Percentiles rank a stretch among this genome's conserved stretches.
Evolutionary conservation across 148 eudicot genomes (phyloP).

Genomic region (Hydrangea macrophylla): DNA sequence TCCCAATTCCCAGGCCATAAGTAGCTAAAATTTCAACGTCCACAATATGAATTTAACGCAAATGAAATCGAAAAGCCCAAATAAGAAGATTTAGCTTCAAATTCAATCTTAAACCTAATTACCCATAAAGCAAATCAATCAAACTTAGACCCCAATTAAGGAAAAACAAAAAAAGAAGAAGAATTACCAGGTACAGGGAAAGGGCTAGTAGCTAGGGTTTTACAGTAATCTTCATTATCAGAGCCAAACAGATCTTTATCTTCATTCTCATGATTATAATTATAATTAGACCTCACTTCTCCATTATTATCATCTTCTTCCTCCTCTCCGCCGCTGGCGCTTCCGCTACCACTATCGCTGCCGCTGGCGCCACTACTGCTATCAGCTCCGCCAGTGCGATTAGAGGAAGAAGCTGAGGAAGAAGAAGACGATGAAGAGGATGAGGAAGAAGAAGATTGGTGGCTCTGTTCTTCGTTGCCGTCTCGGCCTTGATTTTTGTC

Average conservation of each 20-base stretch:
- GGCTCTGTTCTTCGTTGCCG: conserved; percentile 20
- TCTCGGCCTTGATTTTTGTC: conserved; percentile 30
- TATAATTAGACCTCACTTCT: conserved; percentile 33
- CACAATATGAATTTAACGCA: no score
- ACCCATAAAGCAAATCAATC: not conserved
- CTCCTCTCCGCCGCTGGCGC: conserved; percentile 26
- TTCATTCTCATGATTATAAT: conserved; percentile 32
- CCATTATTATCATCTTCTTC: conserved; percentile 36
- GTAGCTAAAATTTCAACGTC: no score
- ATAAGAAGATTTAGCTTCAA: conserved; percentile 5
- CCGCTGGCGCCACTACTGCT: conserved; percentile 31
- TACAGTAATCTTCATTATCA: conserved; percentile 84
- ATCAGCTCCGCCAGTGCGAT: conserved; percentile 26
- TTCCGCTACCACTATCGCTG: conserved; percentile 32
- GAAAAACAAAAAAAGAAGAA: not conserved
- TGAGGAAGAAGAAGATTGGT: conserved; percentile 57
- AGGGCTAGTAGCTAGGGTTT: conserved; percentile 59
- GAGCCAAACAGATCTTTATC: conserved; percentile 88
- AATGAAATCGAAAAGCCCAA: no score
- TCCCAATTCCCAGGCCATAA: no score
- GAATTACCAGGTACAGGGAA: conserved; percentile 74
- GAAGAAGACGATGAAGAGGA: conserved; percentile 61
- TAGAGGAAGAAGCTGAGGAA: conserved; percentile 56
- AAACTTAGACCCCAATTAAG: not conserved
- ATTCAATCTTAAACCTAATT: not conserved